Percentiles rank a stretch among this genome's conserved stretches.
phyloP scores from a whole-genome alignment of 495 filamentous ascomycete genomes.

The Podospora appendiculata region DNA sequence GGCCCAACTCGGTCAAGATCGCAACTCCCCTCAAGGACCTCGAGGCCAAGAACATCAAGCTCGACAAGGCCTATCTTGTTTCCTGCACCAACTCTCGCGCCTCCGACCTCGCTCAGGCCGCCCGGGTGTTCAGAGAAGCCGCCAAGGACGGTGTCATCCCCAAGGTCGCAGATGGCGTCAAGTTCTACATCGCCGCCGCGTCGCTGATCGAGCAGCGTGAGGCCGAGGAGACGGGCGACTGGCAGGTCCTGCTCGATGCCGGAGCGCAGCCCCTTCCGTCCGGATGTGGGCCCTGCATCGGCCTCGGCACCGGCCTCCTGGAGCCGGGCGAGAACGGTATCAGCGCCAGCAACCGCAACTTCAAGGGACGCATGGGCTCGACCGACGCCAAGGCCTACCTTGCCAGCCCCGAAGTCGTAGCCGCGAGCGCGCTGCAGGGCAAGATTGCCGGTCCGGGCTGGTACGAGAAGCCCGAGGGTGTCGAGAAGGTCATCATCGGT shows the following conservation, averaged over 20 bases:
- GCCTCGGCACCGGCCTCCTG: slow-evolving; percentile 75
- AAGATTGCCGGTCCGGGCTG: slow-evolving; percentile 72
- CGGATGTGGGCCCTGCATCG: slow-evolving; percentile 88
- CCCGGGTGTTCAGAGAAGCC: slow-evolving; percentile 78
- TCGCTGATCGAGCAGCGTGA: slow-evolving; percentile 70
- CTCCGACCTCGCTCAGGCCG: slow-evolving; percentile 77
- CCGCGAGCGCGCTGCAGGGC: slow-evolving; percentile 75
- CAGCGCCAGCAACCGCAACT: slow-evolving; percentile 81
- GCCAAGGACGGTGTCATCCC: slow-evolving; percentile 49
- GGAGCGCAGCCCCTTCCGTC: slow-evolving; percentile 69
- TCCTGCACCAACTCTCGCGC: slow-evolving; percentile 85
- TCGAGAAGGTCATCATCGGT: slow-evolving; percentile 58
- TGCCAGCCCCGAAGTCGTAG: slow-evolving; percentile 84
- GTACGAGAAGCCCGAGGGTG: slow-evolving; percentile 64
- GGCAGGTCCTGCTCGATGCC: slow-evolving; percentile 75
- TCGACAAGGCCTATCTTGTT: slow-evolving; percentile 85
- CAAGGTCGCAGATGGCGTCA: slow-evolving; percentile 71
- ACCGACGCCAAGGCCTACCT: slow-evolving; percentile 82
- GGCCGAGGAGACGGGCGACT: slow-evolving; percentile 79
- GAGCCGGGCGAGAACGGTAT: slow-evolving; percentile 88
- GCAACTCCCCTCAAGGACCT: slow-evolving; percentile 74
- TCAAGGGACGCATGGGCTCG: slow-evolving; percentile 87
- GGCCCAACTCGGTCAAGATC: slow-evolving; percentile 88
- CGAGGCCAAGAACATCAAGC: slow-evolving; percentile 58
- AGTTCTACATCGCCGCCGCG: slow-evolving; percentile 89